phyloP scores from a whole-genome alignment of 371 early-diverging fungal species.

The Mortierella sp. region DNA sequence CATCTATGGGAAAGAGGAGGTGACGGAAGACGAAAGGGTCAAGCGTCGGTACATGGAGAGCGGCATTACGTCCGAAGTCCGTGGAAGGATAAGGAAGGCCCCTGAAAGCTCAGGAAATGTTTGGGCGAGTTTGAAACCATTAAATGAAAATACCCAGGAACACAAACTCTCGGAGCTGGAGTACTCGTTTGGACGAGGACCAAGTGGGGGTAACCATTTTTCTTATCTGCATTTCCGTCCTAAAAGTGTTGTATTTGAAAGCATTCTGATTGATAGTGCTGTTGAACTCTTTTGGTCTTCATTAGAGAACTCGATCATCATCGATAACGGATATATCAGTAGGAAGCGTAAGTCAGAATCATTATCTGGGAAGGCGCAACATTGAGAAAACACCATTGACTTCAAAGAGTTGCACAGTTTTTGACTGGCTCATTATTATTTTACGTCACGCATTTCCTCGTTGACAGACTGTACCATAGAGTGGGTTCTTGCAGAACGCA shows the following conservation, averaged over 20 bases:
- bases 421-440: background rate
- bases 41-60: conserved; percentile 4
- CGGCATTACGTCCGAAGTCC: background rate
- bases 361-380: too few species aligned
- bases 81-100: background rate
- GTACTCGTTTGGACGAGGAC: background rate
- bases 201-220: too few species aligned
- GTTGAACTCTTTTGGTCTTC: background rate
- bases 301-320: conserved; percentile 1
- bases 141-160: background rate
- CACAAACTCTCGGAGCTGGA: background rate
- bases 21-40: background rate
- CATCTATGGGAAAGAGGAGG: background rate
- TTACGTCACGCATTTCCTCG: too few species aligned
- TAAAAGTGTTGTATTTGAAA: too few species aligned
- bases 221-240: too few species aligned
- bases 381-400: too few species aligned
- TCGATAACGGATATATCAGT: conserved; percentile 5
- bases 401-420: too few species aligned
- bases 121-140: background rate
- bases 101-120: background rate
- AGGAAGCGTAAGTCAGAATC: conserved; percentile 16
- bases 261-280: too few species aligned
- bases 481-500: background rate
- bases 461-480: conserved; percentile 16